These are phyloP conservation scores for Anastatica hierochuntica DNA, from an alignment of 345 rosid species.

Conservation along the genomic window DNA sequence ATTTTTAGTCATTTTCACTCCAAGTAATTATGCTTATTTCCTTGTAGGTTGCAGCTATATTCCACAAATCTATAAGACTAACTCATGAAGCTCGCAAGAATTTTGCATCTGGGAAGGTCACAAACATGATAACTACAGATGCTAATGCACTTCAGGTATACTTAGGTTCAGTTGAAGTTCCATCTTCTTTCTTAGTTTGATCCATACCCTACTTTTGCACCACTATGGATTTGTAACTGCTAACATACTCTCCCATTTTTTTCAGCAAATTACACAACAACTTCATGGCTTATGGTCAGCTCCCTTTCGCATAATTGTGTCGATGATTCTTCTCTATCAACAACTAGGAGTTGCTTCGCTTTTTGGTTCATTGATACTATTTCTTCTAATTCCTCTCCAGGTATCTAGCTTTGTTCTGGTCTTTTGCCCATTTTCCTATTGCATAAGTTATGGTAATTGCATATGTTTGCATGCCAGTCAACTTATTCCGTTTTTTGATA, in stretches of 20 bases:
- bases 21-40: conserved; percentile 8
- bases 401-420: conserved; percentile 24
- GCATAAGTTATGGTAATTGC: background rate
- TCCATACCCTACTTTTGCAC: background rate
- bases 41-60: conserved; percentile 82
- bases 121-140: conserved; percentile 95
- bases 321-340: conserved; percentile 83
- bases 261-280: conserved; percentile 76
- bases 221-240: background rate
- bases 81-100: conserved; percentile 78
- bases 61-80: conserved; percentile 72
- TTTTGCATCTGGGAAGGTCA: conserved; percentile 83
- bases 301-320: conserved; percentile 72
- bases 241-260: background rate
- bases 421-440: background rate
- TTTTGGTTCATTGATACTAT: conserved; percentile 69
- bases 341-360: conserved; percentile 88
- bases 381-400: conserved; percentile 76
- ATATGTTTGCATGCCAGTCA: conserved; percentile 4
- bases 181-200: background rate
- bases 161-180: background rate
- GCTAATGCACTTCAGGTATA: conserved; percentile 81
- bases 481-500: conserved; percentile 7
- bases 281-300: conserved; percentile 94
- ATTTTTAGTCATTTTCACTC: conserved; percentile 8